Evolutionary conservation across 1,139 yeast species (phyloP).

Genomic region (Geotrichum histeridarum): DNA sequence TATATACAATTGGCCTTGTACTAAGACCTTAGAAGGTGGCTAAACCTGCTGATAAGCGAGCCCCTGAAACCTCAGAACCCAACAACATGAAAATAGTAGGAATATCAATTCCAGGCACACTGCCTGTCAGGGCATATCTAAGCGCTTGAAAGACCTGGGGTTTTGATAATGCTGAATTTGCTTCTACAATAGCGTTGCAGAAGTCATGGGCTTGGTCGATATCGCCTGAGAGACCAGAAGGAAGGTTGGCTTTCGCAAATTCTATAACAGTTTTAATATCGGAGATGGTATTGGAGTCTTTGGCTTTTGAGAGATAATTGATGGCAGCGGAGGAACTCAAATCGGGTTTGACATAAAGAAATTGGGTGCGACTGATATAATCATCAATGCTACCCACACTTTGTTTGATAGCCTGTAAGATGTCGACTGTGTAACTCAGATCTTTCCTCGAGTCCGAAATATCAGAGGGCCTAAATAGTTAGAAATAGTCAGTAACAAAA

Average conservation of each 20-base stretch:
- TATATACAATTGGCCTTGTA: background rate
- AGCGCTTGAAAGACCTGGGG: constrained; percentile 52
- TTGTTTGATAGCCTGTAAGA: constrained; percentile 22
- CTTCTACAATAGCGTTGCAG: constrained; percentile 9
- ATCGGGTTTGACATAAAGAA: constrained; percentile 23
- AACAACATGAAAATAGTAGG: constrained; percentile 55
- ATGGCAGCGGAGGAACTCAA: constrained; percentile 34
- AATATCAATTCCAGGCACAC: constrained; percentile 63
- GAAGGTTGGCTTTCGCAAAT: constrained; percentile 1
- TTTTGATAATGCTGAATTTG: constrained; percentile 2
- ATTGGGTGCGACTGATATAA: constrained; percentile 22
- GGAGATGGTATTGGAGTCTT: background rate
- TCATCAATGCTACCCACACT: constrained; percentile 25
- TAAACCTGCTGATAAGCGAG: background rate
- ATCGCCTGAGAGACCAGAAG: background rate
- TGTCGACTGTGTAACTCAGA: constrained; percentile 22
- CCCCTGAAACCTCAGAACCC: constrained; percentile 42
- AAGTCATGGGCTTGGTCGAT: constrained; percentile 9
- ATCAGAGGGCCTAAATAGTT: constrained; percentile 19
- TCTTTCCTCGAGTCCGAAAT: constrained; percentile 18
- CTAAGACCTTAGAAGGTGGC: background rate
- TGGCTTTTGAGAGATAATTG: constrained; percentile 5
- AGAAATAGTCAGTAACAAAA: too few species aligned
- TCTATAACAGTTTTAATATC: background rate
- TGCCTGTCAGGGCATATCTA: constrained; percentile 70